These are phyloP conservation scores for Haplosporangium gracile DNA, from an alignment of 192 early-diverging fungal species.

Conservation along the genomic window DNA sequence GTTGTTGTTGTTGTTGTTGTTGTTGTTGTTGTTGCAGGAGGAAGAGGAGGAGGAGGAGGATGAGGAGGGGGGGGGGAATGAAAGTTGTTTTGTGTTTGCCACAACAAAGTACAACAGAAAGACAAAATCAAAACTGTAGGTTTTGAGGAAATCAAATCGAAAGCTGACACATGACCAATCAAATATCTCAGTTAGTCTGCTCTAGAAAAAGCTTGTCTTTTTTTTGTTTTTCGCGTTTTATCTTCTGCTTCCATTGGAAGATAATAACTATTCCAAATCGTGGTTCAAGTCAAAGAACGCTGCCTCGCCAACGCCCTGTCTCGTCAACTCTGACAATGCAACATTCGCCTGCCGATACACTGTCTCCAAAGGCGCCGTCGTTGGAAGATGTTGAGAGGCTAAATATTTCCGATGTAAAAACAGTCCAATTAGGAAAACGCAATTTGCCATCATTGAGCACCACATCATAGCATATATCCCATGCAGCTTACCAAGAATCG, in stretches of 20 bases:
- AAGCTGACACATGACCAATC: too few relatives aligned
- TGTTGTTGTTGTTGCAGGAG: too few relatives aligned
- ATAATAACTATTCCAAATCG: slow-evolving; percentile 24
- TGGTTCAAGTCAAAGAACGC: slow-evolving; percentile 61
- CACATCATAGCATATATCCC: neutral
- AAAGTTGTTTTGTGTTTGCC: too few relatives aligned
- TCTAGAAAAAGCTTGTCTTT: too few relatives aligned
- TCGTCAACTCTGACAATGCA: slow-evolving; percentile 50
- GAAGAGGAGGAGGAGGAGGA: too few relatives aligned
- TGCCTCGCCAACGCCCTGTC: slow-evolving; percentile 51
- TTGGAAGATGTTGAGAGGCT: slow-evolving; percentile 69
- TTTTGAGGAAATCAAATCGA: too few relatives aligned
- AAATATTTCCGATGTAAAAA: neutral
- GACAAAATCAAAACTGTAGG: too few relatives aligned
- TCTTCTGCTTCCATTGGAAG: too few relatives aligned
- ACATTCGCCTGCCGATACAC: slow-evolving; percentile 56
- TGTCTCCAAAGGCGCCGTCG: slow-evolving; percentile 69
- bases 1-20: too few relatives aligned
- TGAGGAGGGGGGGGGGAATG: too few relatives aligned
- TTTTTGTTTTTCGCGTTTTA: neutral
- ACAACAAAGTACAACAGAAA: too few relatives aligned
- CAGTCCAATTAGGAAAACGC: neutral
- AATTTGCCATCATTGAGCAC: neutral
- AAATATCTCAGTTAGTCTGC: too few relatives aligned
- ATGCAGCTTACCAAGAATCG: slow-evolving; percentile 67